A percentile compares a stretch with the other conserved stretches of the same genome.
These are phyloP conservation scores for Blastobotrys parvus DNA, from an alignment of 805 yeast genomes.

Conservation along the genomic window DNA sequence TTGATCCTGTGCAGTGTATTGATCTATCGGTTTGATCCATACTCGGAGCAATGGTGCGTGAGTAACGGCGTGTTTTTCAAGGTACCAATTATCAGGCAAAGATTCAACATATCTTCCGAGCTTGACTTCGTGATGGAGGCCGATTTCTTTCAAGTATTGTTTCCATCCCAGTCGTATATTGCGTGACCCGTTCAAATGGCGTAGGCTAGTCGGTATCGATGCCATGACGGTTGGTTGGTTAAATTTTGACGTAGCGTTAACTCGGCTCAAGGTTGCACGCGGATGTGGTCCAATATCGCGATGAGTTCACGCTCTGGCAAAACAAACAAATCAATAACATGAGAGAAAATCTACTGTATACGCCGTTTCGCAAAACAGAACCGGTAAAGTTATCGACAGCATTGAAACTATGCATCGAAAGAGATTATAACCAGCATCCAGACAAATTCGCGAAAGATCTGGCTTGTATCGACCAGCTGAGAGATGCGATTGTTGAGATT, in stretches of 20 bases:
- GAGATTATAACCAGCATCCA: slow-evolving; percentile 39
- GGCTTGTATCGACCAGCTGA: slow-evolving; percentile 22
- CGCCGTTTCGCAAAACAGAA: slow-evolving; percentile 44
- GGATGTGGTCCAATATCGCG: too few relatives aligned
- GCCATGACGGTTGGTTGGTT: too few relatives aligned
- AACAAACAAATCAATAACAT: slow-evolving; percentile 2
- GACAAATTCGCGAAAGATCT: slow-evolving; percentile 35
- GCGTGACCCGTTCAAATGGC: neutral
- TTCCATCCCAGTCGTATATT: neutral
- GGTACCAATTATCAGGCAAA: neutral
- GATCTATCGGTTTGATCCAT: neutral
- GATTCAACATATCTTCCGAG: neutral
- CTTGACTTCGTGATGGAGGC: neutral
- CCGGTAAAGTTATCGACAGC: slow-evolving; percentile 34
- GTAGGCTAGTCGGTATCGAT: neutral
- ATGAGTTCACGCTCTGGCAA: too few relatives aligned
- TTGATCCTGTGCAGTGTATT: neutral
- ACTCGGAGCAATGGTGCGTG: neutral
- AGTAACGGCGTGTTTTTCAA: neutral
- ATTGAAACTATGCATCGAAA: slow-evolving; percentile 37
- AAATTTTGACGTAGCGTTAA: too few relatives aligned
- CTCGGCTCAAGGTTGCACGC: too few relatives aligned
- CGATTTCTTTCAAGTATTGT: neutral
- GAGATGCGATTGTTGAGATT: slow-evolving; percentile 19
- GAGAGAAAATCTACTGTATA: slow-evolving; percentile 35